Conservation (phyloP, 2,329 filamentous ascomycete genomes). For the Sporothrix phasma region DNA sequence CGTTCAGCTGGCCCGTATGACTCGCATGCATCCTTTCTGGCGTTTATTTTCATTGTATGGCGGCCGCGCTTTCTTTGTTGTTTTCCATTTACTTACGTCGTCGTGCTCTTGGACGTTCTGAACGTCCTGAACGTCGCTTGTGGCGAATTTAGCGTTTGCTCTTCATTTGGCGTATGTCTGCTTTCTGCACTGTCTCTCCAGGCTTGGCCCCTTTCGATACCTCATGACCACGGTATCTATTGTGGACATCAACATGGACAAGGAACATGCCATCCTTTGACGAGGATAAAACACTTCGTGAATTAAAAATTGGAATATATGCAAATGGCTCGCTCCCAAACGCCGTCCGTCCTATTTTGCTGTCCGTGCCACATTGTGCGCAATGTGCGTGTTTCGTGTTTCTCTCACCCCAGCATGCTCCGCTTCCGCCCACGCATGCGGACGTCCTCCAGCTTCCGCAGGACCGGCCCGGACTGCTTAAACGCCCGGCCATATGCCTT, state of each 20-base stretch:
- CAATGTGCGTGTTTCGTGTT: too few relatives aligned
- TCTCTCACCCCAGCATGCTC: conserved; percentile 89
- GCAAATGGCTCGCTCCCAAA: background rate
- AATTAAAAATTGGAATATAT: background rate
- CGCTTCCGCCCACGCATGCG: conserved; percentile 89
- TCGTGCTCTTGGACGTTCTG: background rate
- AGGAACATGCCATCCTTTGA: background rate
- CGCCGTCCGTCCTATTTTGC: background rate
- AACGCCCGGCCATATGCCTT: conserved; percentile 63
- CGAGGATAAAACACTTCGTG: background rate
- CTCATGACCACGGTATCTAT: background rate
- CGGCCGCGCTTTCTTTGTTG: background rate
- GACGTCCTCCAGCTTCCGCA: conserved; percentile 83
- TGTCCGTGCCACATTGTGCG: too few relatives aligned
- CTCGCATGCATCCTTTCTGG: background rate
- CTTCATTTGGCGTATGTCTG: conserved; percentile 18
- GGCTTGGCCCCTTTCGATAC: background rate
- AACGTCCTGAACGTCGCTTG: conserved; percentile 1
- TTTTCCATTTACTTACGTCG: background rate
- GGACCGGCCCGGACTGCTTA: conserved; percentile 61
- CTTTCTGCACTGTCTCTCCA: conserved; percentile 12
- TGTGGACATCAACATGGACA: too few relatives aligned
- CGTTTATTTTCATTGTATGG: background rate
- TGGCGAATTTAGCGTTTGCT: conserved; percentile 10
- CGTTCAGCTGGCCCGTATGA: background rate